These are phyloP conservation scores for Exophiala dermatitidis DNA, from an alignment of 2,329 filamentous ascomycete genomes.

Conservation along the genomic window DNA sequence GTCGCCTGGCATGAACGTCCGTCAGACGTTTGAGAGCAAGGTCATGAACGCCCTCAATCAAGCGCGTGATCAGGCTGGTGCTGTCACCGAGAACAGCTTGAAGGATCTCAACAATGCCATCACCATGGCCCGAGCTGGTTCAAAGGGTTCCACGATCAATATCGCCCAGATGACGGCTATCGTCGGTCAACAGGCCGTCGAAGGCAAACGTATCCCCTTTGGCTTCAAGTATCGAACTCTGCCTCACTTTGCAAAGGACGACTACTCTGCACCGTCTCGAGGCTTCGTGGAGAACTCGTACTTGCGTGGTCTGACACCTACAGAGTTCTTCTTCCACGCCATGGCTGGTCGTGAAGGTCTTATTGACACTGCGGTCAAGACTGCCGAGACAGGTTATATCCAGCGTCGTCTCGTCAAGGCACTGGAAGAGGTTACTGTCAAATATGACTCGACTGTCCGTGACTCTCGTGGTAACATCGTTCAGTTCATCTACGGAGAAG, in stretches of 20 bases:
- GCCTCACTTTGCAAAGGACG: constrained; percentile 97
- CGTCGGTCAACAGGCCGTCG: constrained; percentile 95
- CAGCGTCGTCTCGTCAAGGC: constrained; percentile 97
- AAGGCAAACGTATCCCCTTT: constrained; percentile 97
- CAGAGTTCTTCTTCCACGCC: constrained; percentile 99
- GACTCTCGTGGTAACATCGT: constrained; percentile 96
- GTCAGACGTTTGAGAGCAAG: constrained; percentile 96
- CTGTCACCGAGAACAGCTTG: constrained; percentile 79
- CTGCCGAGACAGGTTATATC: constrained; percentile 97
- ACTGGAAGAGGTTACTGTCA: constrained; percentile 92
- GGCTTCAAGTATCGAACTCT: constrained; percentile 97
- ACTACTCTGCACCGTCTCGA: constrained; percentile 93
- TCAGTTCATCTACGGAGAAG: constrained; percentile 95
- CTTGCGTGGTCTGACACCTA: constrained; percentile 85
- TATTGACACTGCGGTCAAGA: constrained; percentile 99
- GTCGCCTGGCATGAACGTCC: constrained; percentile 95
- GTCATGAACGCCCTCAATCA: constrained; percentile 90
- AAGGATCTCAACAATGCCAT: constrained; percentile 96
- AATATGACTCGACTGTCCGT: constrained; percentile 93
- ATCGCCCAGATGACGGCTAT: constrained; percentile 99
- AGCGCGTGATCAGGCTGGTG: constrained; percentile 94
- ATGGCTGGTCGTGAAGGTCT: constrained; percentile 99
- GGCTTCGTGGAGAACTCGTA: constrained; percentile 99
- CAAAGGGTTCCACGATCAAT: constrained; percentile 98
- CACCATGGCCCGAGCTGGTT: constrained; percentile 91